These are phyloP conservation scores for Aspergillus avenaceus DNA, from an alignment of 495 filamentous ascomycete genomes.

Conservation along the genomic window DNA sequence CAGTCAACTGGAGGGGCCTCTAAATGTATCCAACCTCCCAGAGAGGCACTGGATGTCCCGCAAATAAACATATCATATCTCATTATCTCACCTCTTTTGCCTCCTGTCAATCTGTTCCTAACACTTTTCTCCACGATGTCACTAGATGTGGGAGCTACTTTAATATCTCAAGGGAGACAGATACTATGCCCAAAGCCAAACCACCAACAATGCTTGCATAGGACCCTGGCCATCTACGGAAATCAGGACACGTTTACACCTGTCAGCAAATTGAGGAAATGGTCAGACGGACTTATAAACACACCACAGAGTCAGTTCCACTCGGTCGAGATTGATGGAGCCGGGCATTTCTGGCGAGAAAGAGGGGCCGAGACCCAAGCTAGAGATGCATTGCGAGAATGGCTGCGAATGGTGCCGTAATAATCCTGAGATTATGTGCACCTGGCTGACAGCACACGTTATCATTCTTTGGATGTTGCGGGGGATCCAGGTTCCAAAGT, in stretches of 20 bases:
- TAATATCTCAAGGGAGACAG: constrained; percentile 19
- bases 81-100: constrained; percentile 74
- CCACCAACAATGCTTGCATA: constrained; percentile 51
- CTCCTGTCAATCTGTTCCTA: constrained; percentile 54
- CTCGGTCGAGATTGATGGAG: constrained; percentile 57
- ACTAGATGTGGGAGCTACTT: constrained; percentile 21
- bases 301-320: constrained; percentile 40
- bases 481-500: too few species aligned
- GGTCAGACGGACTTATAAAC: constrained; percentile 57
- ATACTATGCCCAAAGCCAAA: constrained; percentile 38
- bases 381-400: constrained; percentile 39
- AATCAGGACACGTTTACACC: constrained; percentile 75
- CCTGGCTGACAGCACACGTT: neutral
- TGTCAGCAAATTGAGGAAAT: constrained; percentile 60
- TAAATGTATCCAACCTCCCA: neutral
- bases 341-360: constrained; percentile 84
- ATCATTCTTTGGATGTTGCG: too few species aligned
- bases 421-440: constrained; percentile 14
- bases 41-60: constrained; percentile 8
- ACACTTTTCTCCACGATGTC: constrained; percentile 48
- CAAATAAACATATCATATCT: constrained; percentile 57
- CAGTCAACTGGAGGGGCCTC: neutral
- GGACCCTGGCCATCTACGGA: constrained; percentile 73
- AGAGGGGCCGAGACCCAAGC: constrained; percentile 54
- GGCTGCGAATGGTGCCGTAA: constrained; percentile 33